Evolutionary conservation across 192 early-diverging fungal genomes (phyloP).

Genomic region (Backusella luteola): DNA sequence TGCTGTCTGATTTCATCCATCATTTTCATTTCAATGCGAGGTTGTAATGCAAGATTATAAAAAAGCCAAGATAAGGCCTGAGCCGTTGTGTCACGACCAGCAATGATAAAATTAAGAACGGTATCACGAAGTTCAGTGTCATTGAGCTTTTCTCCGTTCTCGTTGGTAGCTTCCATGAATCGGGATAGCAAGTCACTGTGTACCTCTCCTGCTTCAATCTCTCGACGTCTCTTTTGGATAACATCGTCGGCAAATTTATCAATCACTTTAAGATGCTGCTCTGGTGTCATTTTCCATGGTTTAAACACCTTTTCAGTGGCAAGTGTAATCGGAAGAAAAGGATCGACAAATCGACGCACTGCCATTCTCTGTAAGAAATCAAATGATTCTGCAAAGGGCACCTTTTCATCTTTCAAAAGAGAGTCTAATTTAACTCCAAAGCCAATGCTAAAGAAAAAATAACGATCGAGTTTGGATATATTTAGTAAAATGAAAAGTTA

Average conservation of each 20-base stretch:
- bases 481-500: not conserved
- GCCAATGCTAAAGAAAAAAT: slow-evolving; percentile 22
- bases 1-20: slow-evolving; percentile 38
- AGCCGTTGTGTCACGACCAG: slow-evolving; percentile 49
- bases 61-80: slow-evolving; percentile 53
- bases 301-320: not conserved
- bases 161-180: slow-evolving; percentile 29
- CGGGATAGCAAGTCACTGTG: slow-evolving; percentile 27
- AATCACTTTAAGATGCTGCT: slow-evolving; percentile 25
- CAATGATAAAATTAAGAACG: slow-evolving; percentile 39
- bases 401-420: slow-evolving; percentile 32
- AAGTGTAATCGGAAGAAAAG: slow-evolving; percentile 11
- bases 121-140: slow-evolving; percentile 37
- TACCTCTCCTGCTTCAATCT: slow-evolving; percentile 2
- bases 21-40: slow-evolving; percentile 41
- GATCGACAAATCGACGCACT: slow-evolving; percentile 31
- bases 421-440: slow-evolving; percentile 50
- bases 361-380: slow-evolving; percentile 44
- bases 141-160: slow-evolving; percentile 19
- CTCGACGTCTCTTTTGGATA: slow-evolving; percentile 21
- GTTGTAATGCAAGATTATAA: slow-evolving; percentile 39
- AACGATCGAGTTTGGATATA: not conserved
- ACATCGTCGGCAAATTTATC: slow-evolving; percentile 30
- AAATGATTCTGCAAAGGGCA: slow-evolving; percentile 50
- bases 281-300: slow-evolving; percentile 15